phyloP scores from a whole-genome alignment of 1,139 yeast species.

The Debaryomycetaceae sp. region DNA sequence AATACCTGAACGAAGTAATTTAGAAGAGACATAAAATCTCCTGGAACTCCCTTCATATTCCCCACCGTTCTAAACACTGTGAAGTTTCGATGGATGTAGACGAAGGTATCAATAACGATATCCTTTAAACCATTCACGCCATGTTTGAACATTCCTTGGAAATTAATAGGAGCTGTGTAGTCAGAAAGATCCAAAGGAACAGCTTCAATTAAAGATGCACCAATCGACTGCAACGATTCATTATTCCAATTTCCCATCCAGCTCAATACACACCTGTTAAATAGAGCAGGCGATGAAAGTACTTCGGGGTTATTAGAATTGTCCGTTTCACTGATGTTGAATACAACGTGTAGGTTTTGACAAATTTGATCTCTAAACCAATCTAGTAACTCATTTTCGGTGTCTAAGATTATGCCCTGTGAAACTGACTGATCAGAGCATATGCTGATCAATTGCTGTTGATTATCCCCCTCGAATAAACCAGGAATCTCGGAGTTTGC shows the following conservation, averaged over 20 bases:
- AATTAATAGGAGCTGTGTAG: conserved; percentile 28
- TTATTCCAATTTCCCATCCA: conserved; percentile 89
- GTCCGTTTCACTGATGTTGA: conserved; percentile 63
- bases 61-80: neutral
- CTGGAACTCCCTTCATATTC: conserved; percentile 26
- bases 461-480: conserved; percentile 76
- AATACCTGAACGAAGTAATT: conserved; percentile 46
- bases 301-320: conserved; percentile 34
- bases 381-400: conserved; percentile 65
- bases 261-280: conserved; percentile 83
- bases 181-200: conserved; percentile 53
- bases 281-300: conserved; percentile 82
- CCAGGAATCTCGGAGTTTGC: conserved; percentile 96
- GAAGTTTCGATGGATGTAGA: conserved; percentile 42
- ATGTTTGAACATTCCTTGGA: conserved; percentile 9
- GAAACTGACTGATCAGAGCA: conserved; percentile 59
- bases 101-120: conserved; percentile 44
- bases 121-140: conserved; percentile 36
- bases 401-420: conserved; percentile 62
- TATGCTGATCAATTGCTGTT: conserved; percentile 45
- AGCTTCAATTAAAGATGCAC: conserved; percentile 33
- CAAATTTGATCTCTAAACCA: conserved; percentile 77
- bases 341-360: conserved; percentile 75
- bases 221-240: conserved; percentile 49
- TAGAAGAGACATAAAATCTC: conserved; percentile 53